A percentile compares a stretch with the other conserved stretches of the same genome.
phyloP scores from a whole-genome alignment of 2,329 filamentous ascomycete genomes.

The Calonectria pauciramosa region DNA sequence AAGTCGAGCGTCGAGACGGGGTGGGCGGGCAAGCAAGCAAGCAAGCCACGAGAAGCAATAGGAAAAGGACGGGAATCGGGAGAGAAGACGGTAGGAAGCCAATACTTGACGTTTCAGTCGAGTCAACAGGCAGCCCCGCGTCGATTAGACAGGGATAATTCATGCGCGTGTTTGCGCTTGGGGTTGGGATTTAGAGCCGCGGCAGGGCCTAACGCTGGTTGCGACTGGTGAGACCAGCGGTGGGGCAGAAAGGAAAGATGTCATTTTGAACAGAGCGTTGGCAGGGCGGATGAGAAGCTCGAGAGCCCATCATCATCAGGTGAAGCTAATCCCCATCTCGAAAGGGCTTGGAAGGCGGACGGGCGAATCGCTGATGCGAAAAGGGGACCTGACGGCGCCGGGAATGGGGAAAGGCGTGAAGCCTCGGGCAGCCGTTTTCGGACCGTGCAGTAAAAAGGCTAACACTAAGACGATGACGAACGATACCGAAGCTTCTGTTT shows the following conservation, averaged over 20 bases:
- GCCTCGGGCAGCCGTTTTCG: constrained; percentile 11
- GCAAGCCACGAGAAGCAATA: neutral
- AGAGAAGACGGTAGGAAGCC: constrained; percentile 8
- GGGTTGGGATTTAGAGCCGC: constrained; percentile 28
- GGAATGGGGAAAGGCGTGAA: constrained; percentile 5
- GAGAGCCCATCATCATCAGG: constrained; percentile 17
- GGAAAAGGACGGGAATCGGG: neutral
- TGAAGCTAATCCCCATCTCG: constrained; percentile 21
- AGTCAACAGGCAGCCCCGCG: constrained; percentile 28
- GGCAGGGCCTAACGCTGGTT: constrained; percentile 9
- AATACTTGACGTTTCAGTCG: constrained; percentile 36
- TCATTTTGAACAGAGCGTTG: neutral
- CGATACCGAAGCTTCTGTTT: neutral
- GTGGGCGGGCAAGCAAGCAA: neutral
- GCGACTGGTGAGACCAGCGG: constrained; percentile 3
- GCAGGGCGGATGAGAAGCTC: constrained; percentile 17
- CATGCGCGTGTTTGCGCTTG: constrained; percentile 41
- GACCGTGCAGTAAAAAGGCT: constrained; percentile 19
- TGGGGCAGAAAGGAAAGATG: neutral
- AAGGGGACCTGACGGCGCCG: constrained; percentile 14
- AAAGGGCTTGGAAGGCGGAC: constrained; percentile 9
- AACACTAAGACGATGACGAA: neutral
- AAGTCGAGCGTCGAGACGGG: constrained; percentile 15
- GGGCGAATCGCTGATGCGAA: constrained; percentile 1
- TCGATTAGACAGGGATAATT: constrained; percentile 34